Percentiles rank a stretch among this genome's conserved stretches.
These are phyloP conservation scores for Vigna radiata DNA, from an alignment of 306 rosid genomes.

Conservation along the genomic window DNA sequence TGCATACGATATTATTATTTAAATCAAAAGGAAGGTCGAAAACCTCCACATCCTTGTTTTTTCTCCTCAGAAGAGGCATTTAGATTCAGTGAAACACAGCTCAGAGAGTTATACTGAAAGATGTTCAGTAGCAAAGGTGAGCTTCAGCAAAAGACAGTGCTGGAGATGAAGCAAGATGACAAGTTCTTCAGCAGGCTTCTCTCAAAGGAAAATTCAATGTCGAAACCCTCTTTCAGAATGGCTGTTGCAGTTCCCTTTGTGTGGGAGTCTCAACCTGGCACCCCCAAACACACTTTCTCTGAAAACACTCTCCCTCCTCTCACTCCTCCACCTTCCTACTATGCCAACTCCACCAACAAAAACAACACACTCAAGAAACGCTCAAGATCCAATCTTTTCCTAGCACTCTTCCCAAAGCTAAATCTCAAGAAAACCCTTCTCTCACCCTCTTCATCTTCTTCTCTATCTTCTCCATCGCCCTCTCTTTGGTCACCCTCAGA, in stretches of 20 bases:
- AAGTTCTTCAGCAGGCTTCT: slow-evolving; percentile 71
- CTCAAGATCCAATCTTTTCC: slow-evolving; percentile 59
- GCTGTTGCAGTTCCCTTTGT: slow-evolving; percentile 69
- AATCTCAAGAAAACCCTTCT: slow-evolving; percentile 47
- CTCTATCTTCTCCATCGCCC: neutral
- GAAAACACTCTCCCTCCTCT: slow-evolving; percentile 70
- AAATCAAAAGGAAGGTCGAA: slow-evolving; percentile 38
- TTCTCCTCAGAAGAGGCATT: neutral
- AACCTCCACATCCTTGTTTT: neutral
- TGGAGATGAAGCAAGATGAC: slow-evolving; percentile 65
- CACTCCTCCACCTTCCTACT: slow-evolving; percentile 91
- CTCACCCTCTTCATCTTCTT: slow-evolving; percentile 31
- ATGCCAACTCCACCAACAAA: slow-evolving; percentile 2
- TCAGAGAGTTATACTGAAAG: slow-evolving; percentile 4
- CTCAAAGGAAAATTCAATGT: slow-evolving; percentile 67
- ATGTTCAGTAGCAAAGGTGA: slow-evolving; percentile 55
- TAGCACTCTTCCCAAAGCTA: slow-evolving; percentile 52
- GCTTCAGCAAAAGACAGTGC: slow-evolving; percentile 44
- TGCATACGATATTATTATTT: slow-evolving; percentile 1
- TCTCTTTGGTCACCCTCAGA: slow-evolving; percentile 28
- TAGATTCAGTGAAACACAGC: neutral
- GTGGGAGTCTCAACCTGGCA: slow-evolving; percentile 97
- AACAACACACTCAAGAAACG: slow-evolving; percentile 42
- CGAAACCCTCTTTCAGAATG: slow-evolving; percentile 69
- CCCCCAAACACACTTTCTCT: slow-evolving; percentile 70